These are phyloP conservation scores for Musa balbisiana DNA, from an alignment of 202 grass and related monocot species.

Conservation along the genomic window DNA sequence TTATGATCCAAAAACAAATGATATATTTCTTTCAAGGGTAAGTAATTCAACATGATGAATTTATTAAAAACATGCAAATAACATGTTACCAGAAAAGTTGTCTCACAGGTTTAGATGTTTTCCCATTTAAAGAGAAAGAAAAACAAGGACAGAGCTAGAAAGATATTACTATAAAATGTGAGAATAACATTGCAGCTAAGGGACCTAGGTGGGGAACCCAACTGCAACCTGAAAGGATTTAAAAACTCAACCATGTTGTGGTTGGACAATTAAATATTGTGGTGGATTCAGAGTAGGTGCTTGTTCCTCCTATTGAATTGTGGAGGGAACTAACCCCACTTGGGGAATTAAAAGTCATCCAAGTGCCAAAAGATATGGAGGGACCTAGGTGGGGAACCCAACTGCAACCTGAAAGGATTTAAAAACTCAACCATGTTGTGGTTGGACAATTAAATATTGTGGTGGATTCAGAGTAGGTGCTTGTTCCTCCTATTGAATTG, in stretches of 20 bases:
- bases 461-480: not conserved
- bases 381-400: not conserved
- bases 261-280: not conserved
- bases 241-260: not conserved
- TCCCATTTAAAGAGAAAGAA: not conserved
- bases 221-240: not conserved
- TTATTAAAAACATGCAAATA: no score
- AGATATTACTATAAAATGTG: not conserved
- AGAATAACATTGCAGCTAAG: not conserved
- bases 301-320: not conserved
- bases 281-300: not conserved
- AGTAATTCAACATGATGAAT: no score
- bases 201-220: not conserved
- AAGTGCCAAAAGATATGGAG: no score
- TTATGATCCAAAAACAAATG: no score
- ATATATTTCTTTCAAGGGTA: no score
- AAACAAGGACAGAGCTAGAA: not conserved
- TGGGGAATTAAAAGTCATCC: not conserved
- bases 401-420: not conserved
- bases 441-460: not conserved
- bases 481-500: not conserved
- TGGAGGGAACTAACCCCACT: not conserved
- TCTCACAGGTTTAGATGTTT: not conserved
- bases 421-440: not conserved
- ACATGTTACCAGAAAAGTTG: no score